Evolutionary conservation across 805 yeast genomes (phyloP), one percentile per base, ranked within the genome.

Genomic region (Wickerhamomyces mucosus): DNA sequence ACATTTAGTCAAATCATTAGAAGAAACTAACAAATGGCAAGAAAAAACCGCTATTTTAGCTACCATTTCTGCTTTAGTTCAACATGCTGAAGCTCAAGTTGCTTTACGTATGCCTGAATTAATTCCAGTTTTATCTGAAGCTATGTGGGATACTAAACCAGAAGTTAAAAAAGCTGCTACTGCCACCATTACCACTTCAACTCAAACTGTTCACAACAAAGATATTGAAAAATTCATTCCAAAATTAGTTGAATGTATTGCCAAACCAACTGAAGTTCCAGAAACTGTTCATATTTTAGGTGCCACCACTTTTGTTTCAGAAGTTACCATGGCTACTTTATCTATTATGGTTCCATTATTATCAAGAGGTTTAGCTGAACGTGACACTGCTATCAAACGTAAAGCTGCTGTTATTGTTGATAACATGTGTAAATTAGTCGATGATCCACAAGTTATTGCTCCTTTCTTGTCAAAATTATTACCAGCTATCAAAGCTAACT

Each of bases 401-500:
- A 92, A 92, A 76, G 81, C 97, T 59, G 98, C 98, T 53, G 98
- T 92, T 63, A 92, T 92, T 68, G 82, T 89, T 58, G 99, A 92
- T 68, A 92, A 92, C 95, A 92, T 92, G 99, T 92, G 98, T 83
- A 92, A 92, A 72, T 84, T 92, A 68, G 99, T 92, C 72, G 98
- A 92, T 63, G 98, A 92, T 65, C 98, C 98, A 54, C 97, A 92
- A 73, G 94, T 92, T 61, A 95, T 92, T 69, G 99, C 97, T 74
- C 98, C 99, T 50, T 92, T 92, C 84, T 72, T 92, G 80, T 71
- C 73, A 68, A 82, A 80, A 62, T 78, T 92, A 58, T 81, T 85
- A 74, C 99, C 99, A 63, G 83, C 96, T 58, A 75, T 92, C 67
- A 84, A 84, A 78, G 65, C 78, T 62, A 92, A 92, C 83, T 77